phyloP scores from a whole-genome alignment of 768 basidiomycete genomes.

The Podaxis sp. region DNA sequence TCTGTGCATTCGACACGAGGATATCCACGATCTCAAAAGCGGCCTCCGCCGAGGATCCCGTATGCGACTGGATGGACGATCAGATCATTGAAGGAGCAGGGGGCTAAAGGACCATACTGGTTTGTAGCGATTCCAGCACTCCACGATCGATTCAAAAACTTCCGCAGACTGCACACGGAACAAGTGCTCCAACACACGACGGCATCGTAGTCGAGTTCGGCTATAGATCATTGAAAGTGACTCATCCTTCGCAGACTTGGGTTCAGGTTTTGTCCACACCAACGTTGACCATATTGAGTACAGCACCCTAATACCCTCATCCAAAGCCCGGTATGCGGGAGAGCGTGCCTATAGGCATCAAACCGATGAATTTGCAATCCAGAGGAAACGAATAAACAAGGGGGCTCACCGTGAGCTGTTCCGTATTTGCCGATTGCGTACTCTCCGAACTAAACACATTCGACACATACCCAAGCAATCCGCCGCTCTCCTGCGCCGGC shows the following conservation, averaged over 20 bases:
- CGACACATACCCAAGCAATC: constrained; percentile 86
- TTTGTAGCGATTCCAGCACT: constrained; percentile 70
- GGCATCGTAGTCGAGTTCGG: constrained; percentile 64
- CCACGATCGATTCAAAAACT: constrained; percentile 78
- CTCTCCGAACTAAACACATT: constrained; percentile 85
- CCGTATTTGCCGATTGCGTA: constrained; percentile 38
- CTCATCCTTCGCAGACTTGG: constrained; percentile 57
- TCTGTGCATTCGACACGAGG: constrained; percentile 80
- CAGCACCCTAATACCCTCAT: constrained; percentile 77
- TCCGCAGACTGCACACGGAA: constrained; percentile 79
- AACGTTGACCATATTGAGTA: constrained; percentile 71
- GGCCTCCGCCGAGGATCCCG: constrained; percentile 37
- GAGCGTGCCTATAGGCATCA: constrained; percentile 50
- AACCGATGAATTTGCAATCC: not conserved
- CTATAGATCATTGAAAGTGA: constrained; percentile 62
- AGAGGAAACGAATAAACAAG: not conserved
- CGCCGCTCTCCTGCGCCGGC: constrained; percentile 45
- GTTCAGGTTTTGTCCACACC: constrained; percentile 40
- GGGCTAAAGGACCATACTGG: constrained; percentile 31
- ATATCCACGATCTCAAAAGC: constrained; percentile 83
- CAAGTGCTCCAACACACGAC: constrained; percentile 78
- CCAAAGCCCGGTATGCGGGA: constrained; percentile 71
- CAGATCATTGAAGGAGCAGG: not conserved
- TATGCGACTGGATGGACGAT: constrained; percentile 25
- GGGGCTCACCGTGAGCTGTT: constrained; percentile 50